Conservation (phyloP, 2,329 filamentous ascomycete genomes). For the Pseudocercospora cruenta region DNA sequence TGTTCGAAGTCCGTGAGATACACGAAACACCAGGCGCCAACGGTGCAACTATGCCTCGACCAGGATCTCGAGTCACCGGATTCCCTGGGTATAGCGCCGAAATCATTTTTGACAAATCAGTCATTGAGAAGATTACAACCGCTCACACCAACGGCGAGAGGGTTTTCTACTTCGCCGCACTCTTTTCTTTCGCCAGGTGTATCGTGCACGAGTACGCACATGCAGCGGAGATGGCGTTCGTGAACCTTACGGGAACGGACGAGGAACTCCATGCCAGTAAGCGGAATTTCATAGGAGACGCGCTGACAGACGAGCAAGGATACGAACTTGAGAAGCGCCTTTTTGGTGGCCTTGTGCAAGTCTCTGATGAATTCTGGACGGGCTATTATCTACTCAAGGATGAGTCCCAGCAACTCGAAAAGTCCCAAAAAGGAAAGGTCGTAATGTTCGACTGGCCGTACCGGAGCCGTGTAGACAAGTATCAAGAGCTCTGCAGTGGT, state of each 20-base stretch:
- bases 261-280: no score
- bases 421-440: no score
- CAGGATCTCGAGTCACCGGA: not conserved
- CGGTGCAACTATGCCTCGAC: no score
- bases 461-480: no score
- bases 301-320: not conserved
- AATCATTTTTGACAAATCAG: not conserved
- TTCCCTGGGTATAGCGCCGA: not conserved
- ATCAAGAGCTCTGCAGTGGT: no score
- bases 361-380: no score
- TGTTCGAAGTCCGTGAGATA: no score
- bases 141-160: not conserved
- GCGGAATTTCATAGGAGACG: not conserved
- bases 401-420: no score
- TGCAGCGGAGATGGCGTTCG: not conserved
- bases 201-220: not conserved
- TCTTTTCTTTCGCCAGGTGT: not conserved
- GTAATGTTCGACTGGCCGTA: no score
- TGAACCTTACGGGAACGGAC: no score
- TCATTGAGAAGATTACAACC: not conserved
- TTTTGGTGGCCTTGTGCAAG: not conserved
- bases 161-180: not conserved
- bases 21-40: no score
- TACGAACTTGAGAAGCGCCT: not conserved
- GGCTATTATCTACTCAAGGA: no score